Evolutionary conservation across 75 land plant species (phyloP), one percentile per base, ranked within the genome.

Genomic region (Chamaecyparis obtusa): DNA sequence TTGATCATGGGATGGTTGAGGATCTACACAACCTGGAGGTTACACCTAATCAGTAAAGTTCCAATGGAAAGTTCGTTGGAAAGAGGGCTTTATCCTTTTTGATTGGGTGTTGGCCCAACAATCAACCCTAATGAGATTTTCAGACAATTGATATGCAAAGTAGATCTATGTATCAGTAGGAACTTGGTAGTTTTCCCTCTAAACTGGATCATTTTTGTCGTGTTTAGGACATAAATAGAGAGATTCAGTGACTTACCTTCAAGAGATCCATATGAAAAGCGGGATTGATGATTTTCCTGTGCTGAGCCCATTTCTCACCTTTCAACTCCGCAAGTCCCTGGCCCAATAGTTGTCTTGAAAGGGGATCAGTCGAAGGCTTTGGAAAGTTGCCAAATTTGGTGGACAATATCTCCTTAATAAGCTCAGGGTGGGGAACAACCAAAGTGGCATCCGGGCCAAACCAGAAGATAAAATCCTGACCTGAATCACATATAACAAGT

Each of bases 251-350:
- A 19, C 14, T 92, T 89, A 92, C 92, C 90, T 92, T 91, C 56
- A 92, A 32, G 35, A 88, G 88, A 33, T 92, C 93, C 75, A 85
- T 79, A n/a, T 89, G 90, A 78, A 92, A 92, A 46, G 90, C 87
- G 69, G 93, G 90, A 55, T 56, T 80, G 41, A 92, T 86, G 79
- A 87, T 83, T 67, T 84, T 89, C 35, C 89, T 87, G 30, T 89
- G 84, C 33, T 48, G 64, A 39, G 82, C 89, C 91, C 93, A 92
- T 84, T 92, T 87, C 35, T 92, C 89, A 9, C 92, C 93, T 80
- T 88, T 81, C 32, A 69, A 44, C 15, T 55, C 55, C 43, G 84
- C 83, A 48, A 92, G 84, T 4, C 93, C 93, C 1, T n/a, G 3
- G 9, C 15, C n/a, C 3, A 15, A 11, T 41, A 76, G 21, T 43